Evolutionary conservation across 805 yeast species (phyloP), one percentile per base, ranked within the genome.

Genomic region (Barnettozyma sp.): DNA sequence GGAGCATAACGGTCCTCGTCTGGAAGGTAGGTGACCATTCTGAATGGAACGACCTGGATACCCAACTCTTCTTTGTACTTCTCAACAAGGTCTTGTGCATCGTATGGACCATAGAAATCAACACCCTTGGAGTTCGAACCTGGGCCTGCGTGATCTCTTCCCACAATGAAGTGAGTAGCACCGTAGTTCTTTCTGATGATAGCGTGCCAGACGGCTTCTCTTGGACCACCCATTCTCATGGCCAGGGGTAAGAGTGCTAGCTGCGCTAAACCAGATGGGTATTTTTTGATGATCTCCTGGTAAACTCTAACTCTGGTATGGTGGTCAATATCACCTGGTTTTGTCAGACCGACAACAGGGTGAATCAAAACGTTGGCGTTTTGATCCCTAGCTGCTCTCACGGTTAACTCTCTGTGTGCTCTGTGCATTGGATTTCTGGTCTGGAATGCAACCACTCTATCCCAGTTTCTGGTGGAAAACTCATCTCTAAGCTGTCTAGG

Each of bases 401-500:
- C 94, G 12, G 97, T 88, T 54, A 88, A 70, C 62, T 88, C 97
- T 60, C 97, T 76, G 63, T 88, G 97, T 22, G 97, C 97, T 60
- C 97, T 78, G 63, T 88, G 97, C 97, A 88, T 90, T 49, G 97
- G 97, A 68, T 88, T 88, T 68, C 97, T 77, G 28, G 97, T 88
- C 68, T 88, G 97, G 80, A 88, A 88, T 22, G 97, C 97, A 32
- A 88, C 97, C 37, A 88, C 83, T 53, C 77, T 71, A 52, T 76
- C 72, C 97, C 97, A 88, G 47, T 84, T 81, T 58, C 82, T 78
- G 52, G 74, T 73, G 42, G 65, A 60, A 55, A 90, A 90, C 66
- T 88, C 95, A 17, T 78, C 63, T 63, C 97, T 78, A 53, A 88
- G 72, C 63, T 87, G 94, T 19, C 85, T 76, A 20, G 97, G 97